phyloP scores from a whole-genome alignment of 1,139 yeast species.

The Groenewaldozyma sp. region DNA sequence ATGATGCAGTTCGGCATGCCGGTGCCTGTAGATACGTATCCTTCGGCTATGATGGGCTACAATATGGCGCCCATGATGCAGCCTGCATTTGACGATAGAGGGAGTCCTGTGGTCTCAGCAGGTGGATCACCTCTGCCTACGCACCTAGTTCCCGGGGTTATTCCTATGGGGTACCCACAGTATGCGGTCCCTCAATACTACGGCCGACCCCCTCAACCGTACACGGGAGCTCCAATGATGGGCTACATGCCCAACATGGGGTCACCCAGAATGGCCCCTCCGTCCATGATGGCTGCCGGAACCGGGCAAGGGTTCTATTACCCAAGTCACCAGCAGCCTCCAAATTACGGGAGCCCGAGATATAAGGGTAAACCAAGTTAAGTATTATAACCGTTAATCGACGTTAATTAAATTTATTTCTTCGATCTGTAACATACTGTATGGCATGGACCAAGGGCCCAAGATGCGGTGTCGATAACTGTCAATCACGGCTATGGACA shows the following conservation, averaged over 20 bases:
- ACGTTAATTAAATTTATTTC: background rate
- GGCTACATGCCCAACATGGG: slow-evolving; percentile 8
- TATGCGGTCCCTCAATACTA: slow-evolving; percentile 17
- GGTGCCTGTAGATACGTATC: slow-evolving; percentile 11
- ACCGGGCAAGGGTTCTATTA: slow-evolving; percentile 3
- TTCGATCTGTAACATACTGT: background rate
- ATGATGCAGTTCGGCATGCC: slow-evolving; percentile 9
- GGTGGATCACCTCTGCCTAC: slow-evolving; percentile 20
- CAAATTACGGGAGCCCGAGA: background rate
- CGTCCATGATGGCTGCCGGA: slow-evolving; percentile 1
- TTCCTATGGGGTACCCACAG: slow-evolving; percentile 20
- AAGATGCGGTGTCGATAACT: slow-evolving; percentile 82
- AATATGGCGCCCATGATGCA: slow-evolving; percentile 18
- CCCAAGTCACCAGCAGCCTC: slow-evolving; percentile 1
- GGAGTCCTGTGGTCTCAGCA: slow-evolving; percentile 19
- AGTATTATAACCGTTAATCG: background rate
- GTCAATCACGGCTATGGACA: slow-evolving; percentile 69
- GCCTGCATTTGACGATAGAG: slow-evolving; percentile 19
- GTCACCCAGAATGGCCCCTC: slow-evolving; percentile 1
- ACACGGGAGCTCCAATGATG: slow-evolving; percentile 14
- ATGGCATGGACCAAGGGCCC: slow-evolving; percentile 58
- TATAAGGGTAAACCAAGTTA: background rate
- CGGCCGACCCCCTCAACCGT: slow-evolving; percentile 18
- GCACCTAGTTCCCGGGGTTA: slow-evolving; percentile 20
- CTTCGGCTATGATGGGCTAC: background rate